Evolutionary conservation across 306 rosid genomes (phyloP).

Genomic region (Vigna mungo): DNA sequence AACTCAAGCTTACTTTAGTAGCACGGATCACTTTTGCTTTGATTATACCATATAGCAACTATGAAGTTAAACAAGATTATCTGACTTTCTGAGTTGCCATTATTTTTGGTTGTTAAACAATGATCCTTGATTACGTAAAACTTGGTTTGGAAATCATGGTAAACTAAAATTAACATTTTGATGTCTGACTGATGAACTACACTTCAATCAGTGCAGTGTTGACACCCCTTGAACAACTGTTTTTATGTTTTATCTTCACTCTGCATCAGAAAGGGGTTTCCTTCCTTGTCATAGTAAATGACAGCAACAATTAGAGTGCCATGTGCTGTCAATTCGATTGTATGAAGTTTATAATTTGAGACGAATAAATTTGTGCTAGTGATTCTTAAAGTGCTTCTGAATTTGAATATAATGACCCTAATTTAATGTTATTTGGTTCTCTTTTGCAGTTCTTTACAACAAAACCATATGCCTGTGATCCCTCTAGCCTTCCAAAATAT

Average conservation of each 20-base stretch:
- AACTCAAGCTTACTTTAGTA: background rate
- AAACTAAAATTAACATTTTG: constrained; percentile 2
- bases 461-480: constrained; percentile 96
- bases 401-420: constrained; percentile 21
- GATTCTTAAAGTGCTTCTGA: background rate
- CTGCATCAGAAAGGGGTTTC: background rate
- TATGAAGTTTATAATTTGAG: constrained; percentile 14
- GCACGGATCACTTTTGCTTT: constrained; percentile 13
- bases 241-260: background rate
- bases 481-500: constrained; percentile 97
- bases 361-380: constrained; percentile 27
- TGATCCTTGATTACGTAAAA: constrained; percentile 7
- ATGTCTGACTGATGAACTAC: constrained; percentile 15
- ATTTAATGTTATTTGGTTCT: constrained; percentile 40
- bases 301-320: background rate
- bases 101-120: constrained; percentile 27
- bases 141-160: constrained; percentile 1
- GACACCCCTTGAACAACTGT: background rate
- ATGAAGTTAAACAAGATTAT: background rate
- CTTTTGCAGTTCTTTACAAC: constrained; percentile 87
- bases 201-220: background rate
- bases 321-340: constrained; percentile 9
- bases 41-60: background rate
- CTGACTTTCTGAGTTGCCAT: constrained; percentile 29
- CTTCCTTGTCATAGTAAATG: background rate